Conservation (phyloP, 2,329 filamentous ascomycete genomes). For the Alternaria brassicae region DNA sequence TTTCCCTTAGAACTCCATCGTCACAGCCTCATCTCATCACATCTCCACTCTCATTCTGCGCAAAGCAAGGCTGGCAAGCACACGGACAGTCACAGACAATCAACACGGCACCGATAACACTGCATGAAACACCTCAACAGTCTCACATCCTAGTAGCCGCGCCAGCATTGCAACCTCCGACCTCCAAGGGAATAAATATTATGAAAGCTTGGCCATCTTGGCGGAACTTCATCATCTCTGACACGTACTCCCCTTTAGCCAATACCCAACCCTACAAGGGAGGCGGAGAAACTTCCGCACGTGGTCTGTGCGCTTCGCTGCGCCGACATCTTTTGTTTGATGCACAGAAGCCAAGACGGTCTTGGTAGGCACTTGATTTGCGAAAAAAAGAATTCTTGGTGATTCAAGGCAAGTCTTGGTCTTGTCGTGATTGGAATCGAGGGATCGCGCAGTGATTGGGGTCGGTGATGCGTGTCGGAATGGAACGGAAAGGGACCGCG, state of each 20-base stretch:
- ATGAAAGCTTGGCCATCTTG: neutral
- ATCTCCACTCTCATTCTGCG: neutral
- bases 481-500: neutral
- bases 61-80: neutral
- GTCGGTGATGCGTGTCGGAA: neutral
- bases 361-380: neutral
- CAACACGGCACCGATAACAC: neutral
- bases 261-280: neutral
- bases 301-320: neutral
- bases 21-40: neutral
- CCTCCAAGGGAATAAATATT: neutral
- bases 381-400: neutral
- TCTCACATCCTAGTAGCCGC: constrained; percentile 5
- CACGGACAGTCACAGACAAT: neutral
- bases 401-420: neutral
- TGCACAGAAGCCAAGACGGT: neutral
- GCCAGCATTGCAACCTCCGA: neutral
- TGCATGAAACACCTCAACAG: constrained; percentile 15
- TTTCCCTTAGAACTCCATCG: neutral
- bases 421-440: neutral
- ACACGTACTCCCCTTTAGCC: neutral
- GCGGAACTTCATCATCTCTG: constrained; percentile 1
- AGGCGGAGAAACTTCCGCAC: neutral
- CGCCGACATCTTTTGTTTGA: neutral
- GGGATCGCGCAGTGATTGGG: neutral